Percentiles rank a stretch among this genome's conserved stretches.
These are phyloP conservation scores for Trichoderma harzianum DNA, from an alignment of 2,329 filamentous ascomycete species.

Conservation along the genomic window DNA sequence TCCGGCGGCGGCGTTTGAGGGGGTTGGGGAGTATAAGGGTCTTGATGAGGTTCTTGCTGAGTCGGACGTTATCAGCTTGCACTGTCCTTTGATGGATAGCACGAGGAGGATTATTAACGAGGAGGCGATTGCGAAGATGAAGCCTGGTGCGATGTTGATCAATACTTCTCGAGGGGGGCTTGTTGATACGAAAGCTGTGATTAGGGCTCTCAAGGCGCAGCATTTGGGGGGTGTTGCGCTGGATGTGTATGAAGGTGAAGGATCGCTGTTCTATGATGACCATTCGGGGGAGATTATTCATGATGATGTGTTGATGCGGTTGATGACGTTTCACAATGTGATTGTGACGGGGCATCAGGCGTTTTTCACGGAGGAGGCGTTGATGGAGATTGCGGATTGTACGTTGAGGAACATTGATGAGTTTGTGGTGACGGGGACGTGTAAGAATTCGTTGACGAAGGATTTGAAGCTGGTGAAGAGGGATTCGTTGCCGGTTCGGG, in stretches of 20 bases:
- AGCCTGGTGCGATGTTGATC: slow-evolving; percentile 57
- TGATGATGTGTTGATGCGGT: slow-evolving; percentile 62
- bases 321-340: slow-evolving; percentile 67
- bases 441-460: slow-evolving; percentile 35
- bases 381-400: slow-evolving; percentile 59
- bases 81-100: slow-evolving; percentile 60
- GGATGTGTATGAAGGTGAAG: slow-evolving; percentile 67
- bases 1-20: slow-evolving; percentile 45
- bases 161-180: slow-evolving; percentile 67
- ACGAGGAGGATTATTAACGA: slow-evolving; percentile 61
- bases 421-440: slow-evolving; percentile 32
- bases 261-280: slow-evolving; percentile 62
- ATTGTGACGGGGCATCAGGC: slow-evolving; percentile 66
- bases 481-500: slow-evolving; percentile 22
- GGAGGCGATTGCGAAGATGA: slow-evolving; percentile 52
- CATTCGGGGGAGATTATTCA: slow-evolving; percentile 63
- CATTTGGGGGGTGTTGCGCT: slow-evolving; percentile 60
- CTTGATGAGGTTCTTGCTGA: slow-evolving; percentile 52
- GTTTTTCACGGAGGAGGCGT: slow-evolving; percentile 65
- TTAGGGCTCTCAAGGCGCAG: slow-evolving; percentile 58
- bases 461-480: slow-evolving; percentile 15
- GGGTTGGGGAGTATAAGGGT: slow-evolving; percentile 50
- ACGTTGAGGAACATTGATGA: slow-evolving; percentile 56
- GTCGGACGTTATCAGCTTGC: slow-evolving; percentile 61
- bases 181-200: slow-evolving; percentile 57